Evolutionary conservation across 2,329 filamentous ascomycete genomes (phyloP).

Genomic region (Verticillium tricorpus): DNA sequence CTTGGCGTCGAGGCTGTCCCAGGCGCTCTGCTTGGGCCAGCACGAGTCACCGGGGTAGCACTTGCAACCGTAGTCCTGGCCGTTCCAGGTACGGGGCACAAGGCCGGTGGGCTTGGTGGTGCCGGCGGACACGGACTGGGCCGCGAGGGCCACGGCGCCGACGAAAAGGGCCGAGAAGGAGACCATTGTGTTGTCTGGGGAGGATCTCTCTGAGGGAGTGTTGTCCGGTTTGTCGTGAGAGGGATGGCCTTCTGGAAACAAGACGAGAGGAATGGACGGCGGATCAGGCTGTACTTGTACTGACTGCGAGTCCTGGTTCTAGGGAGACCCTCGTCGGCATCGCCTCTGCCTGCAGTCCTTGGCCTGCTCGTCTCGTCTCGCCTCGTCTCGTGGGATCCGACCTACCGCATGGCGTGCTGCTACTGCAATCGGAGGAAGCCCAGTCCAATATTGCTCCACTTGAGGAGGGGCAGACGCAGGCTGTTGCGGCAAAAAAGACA

Average conservation of each 20-base stretch:
- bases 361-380: neutral
- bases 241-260: neutral
- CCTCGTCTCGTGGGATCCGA: neutral
- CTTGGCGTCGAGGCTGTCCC: conserved; percentile 26
- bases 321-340: neutral
- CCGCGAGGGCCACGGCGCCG: neutral
- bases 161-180: neutral
- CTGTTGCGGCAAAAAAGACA: neutral
- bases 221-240: neutral
- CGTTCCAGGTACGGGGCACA: conserved; percentile 16
- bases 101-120: neutral
- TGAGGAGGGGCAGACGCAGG: neutral
- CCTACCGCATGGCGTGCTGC: neutral
- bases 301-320: neutral
- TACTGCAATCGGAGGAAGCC: neutral
- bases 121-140: conserved; percentile 2
- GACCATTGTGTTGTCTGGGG: neutral
- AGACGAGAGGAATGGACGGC: neutral
- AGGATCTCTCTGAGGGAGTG: neutral
- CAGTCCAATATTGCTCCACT: neutral
- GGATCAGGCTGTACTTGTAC: neutral
- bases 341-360: neutral
- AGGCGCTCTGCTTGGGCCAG: conserved; percentile 22
- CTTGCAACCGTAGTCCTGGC: conserved; percentile 23
- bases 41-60: conserved; percentile 25